Percentiles rank a stretch among this genome's conserved stretches.
phyloP scores from a whole-genome alignment of 139 green algal genomes.

The Picochlorum costavermella region DNA sequence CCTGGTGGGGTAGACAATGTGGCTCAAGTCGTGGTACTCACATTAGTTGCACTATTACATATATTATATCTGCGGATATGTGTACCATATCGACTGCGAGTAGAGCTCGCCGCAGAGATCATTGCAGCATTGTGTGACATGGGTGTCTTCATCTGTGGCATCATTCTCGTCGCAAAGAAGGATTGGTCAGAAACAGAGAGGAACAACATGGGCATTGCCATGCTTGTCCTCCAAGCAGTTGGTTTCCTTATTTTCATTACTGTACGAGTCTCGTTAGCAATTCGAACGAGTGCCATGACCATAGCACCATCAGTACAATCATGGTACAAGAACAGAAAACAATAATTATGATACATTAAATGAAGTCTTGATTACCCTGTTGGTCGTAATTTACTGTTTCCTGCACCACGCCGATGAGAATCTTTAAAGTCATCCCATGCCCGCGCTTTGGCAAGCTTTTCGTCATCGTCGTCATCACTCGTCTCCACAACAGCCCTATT shows the following conservation, averaged over 20 bases:
- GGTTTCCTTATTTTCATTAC: conserved; percentile 26
- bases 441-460: conserved; percentile 26
- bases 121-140: conserved; percentile 18
- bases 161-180: conserved; percentile 23
- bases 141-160: conserved; percentile 32
- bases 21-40: conserved; percentile 23
- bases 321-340: not conserved
- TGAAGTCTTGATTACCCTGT: conserved; percentile 1
- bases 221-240: conserved; percentile 29
- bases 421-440: conserved; percentile 79
- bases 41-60: conserved; percentile 24
- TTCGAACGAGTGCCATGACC: conserved; percentile 12
- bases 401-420: conserved; percentile 58
- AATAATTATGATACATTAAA: not conserved
- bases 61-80: conserved; percentile 32
- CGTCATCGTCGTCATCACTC: conserved; percentile 27
- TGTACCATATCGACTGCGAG: conserved; percentile 21
- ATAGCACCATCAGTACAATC: not conserved
- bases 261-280: conserved; percentile 16
- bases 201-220: conserved; percentile 23
- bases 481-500: not conserved
- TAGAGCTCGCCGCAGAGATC: conserved; percentile 26
- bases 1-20: conserved; percentile 20
- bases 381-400: conserved; percentile 72
- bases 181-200: conserved; percentile 10